These are phyloP conservation scores for Euphorbia tirucalli DNA, from an alignment of 345 rosid species.

Conservation along the genomic window DNA sequence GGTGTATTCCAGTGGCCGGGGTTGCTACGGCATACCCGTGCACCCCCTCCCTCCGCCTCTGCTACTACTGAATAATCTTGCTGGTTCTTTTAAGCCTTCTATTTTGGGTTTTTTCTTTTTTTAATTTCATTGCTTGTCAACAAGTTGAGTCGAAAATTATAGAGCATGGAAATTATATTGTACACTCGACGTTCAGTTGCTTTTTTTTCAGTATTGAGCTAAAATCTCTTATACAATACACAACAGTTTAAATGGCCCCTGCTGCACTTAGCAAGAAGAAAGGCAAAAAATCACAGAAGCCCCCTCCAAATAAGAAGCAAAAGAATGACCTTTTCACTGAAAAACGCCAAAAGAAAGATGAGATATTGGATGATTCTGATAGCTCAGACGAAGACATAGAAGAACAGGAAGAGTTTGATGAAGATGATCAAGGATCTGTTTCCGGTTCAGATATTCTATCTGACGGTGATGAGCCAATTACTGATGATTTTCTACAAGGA, in stretches of 20 bases:
- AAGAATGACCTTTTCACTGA: conserved; percentile 39
- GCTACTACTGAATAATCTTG: no score
- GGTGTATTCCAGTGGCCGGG: no score
- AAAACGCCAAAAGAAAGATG: conserved; percentile 37
- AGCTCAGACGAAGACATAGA: conserved; percentile 40
- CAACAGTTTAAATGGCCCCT: no score
- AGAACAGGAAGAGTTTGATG: conserved; percentile 37
- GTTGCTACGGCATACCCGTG: no score
- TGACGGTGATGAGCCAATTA: conserved; percentile 54
- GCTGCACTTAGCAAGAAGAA: no score
- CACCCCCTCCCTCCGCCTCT: no score
- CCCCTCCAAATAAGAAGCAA: conserved; percentile 50
- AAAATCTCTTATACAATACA: background rate
- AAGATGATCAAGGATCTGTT: no score
- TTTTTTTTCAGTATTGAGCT: background rate
- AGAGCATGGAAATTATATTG: background rate
- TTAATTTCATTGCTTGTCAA: background rate
- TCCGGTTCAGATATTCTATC: conserved; percentile 53
- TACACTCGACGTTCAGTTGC: background rate
- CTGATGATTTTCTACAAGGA: conserved; percentile 58
- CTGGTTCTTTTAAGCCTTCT: no score
- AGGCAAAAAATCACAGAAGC: background rate
- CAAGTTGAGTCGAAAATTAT: background rate
- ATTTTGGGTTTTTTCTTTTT: background rate
- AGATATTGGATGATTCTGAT: conserved; percentile 43